phyloP scores from a whole-genome alignment of 106 monocot genomes.

The Dioscorea zingiberensis region DNA sequence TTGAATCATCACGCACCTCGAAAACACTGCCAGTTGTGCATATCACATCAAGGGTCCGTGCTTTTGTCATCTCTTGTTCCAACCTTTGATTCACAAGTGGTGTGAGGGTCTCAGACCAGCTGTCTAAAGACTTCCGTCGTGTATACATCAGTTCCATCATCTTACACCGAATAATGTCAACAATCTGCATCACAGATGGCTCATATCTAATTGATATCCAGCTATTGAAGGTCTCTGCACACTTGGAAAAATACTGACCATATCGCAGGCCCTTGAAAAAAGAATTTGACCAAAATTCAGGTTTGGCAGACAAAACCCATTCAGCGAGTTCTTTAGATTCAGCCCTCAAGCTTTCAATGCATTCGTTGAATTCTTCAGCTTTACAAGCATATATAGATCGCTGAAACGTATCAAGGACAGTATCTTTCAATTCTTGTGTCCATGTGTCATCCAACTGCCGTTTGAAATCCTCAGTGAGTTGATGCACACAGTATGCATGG shows the following conservation, averaged over 20 bases:
- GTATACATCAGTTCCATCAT: constrained; percentile 92
- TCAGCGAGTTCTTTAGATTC: constrained; percentile 68
- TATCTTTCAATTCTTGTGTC: constrained; percentile 47
- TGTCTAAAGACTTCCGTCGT: constrained; percentile 53
- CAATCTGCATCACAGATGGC: constrained; percentile 76
- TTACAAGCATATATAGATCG: constrained; percentile 61
- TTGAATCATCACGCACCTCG: constrained; percentile 48
- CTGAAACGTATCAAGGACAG: constrained; percentile 40
- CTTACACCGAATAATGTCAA: constrained; percentile 82
- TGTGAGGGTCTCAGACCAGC: constrained; percentile 62
- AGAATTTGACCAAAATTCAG: constrained; percentile 85
- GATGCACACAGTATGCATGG: constrained; percentile 52
- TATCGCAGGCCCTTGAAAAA: constrained; percentile 76
- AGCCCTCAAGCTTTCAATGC: constrained; percentile 55
- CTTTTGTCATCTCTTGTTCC: constrained; percentile 44
- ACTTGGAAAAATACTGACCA: constrained; percentile 52
- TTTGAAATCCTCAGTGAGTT: constrained; percentile 75
- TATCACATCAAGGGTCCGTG: constrained; percentile 42
- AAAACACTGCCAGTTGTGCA: constrained; percentile 51
- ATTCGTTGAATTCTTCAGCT: constrained; percentile 71
- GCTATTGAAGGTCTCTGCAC: constrained; percentile 35
- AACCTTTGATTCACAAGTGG: constrained; percentile 60
- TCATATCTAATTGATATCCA: constrained; percentile 73
- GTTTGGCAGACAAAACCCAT: constrained; percentile 69
- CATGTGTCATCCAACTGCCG: constrained; percentile 57